Evolutionary conservation across 1,139 yeast genomes (phyloP).

Genomic region (Scheffersomyces parashehatae): DNA sequence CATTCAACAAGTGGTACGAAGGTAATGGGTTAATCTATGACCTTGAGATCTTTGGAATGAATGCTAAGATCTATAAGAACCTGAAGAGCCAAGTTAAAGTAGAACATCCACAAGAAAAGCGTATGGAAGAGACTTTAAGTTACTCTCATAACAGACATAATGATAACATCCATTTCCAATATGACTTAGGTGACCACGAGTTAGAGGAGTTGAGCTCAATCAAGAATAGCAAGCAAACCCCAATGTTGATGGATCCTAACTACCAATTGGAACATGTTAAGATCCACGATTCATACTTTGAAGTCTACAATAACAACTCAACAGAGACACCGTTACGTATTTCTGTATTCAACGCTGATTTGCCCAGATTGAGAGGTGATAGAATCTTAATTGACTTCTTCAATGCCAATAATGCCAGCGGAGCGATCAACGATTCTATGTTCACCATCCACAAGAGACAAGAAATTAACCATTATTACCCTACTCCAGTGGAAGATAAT

Average conservation of each 20-base stretch:
- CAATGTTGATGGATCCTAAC: constrained; percentile 28
- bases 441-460: constrained; percentile 69
- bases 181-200: constrained; percentile 31
- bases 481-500: constrained; percentile 30
- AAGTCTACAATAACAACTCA: constrained; percentile 36
- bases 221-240: constrained; percentile 5
- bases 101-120: not conserved
- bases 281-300: constrained; percentile 56
- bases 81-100: constrained; percentile 1
- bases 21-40: constrained; percentile 68
- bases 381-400: constrained; percentile 64
- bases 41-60: constrained; percentile 61
- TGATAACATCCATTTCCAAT: constrained; percentile 34
- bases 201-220: constrained; percentile 15
- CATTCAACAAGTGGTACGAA: constrained; percentile 68
- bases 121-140: not conserved
- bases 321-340: constrained; percentile 44
- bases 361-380: constrained; percentile 59
- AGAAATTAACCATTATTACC: constrained; percentile 22
- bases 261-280: constrained; percentile 55
- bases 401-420: constrained; percentile 69
- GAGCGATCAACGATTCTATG: constrained; percentile 71
- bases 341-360: constrained; percentile 62
- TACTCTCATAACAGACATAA: constrained; percentile 13
- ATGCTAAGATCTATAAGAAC: constrained; percentile 45